Percentiles rank a stretch among this genome's conserved stretches.
Evolutionary conservation across 176 grass and related monocot genomes (phyloP).

Genomic region (Tillandsia leiboldiana): DNA sequence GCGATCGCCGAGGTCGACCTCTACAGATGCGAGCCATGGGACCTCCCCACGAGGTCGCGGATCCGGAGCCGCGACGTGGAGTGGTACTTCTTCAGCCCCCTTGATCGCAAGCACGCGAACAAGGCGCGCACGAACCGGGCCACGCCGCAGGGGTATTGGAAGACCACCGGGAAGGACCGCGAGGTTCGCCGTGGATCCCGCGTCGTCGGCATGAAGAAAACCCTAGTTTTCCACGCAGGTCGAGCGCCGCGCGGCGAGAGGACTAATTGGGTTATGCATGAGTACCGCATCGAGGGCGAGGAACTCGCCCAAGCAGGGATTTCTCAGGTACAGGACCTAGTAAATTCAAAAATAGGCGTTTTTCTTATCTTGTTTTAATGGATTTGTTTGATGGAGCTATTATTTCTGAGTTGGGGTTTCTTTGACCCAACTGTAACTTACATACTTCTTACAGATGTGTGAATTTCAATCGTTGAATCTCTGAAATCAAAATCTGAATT

Average conservation of each 20-base stretch:
- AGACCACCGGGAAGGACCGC: slow-evolving; percentile 93
- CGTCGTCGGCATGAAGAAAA: slow-evolving; percentile 91
- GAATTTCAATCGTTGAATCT: no score
- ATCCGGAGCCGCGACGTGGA: slow-evolving; percentile 79
- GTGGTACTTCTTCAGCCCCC: slow-evolving; percentile 97
- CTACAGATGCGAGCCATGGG: slow-evolving; percentile 89
- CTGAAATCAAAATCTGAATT: no score
- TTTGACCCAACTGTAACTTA: no score
- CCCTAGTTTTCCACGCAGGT: slow-evolving; percentile 78
- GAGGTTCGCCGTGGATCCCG: slow-evolving; percentile 41
- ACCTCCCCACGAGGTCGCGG: slow-evolving; percentile 59
- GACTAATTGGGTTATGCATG: slow-evolving; percentile 99
- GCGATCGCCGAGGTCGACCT: slow-evolving; percentile 84
- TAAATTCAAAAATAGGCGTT: not conserved
- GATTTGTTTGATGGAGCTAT: not conserved
- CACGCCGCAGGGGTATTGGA: slow-evolving; percentile 78
- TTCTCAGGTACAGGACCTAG: slow-evolving; percentile 27
- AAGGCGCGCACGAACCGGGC: slow-evolving; percentile 73
- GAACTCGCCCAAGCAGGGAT: slow-evolving; percentile 14
- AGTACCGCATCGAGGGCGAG: slow-evolving; percentile 79
- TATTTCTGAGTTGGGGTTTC: slow-evolving; percentile 6
- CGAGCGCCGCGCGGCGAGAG: slow-evolving; percentile 72
- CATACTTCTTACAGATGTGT: no score
- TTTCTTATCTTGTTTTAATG: not conserved
- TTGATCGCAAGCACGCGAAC: slow-evolving; percentile 88